These are phyloP conservation scores for Dichotomopilus funicola DNA, from an alignment of 2,329 filamentous ascomycete species.

Conservation along the genomic window DNA sequence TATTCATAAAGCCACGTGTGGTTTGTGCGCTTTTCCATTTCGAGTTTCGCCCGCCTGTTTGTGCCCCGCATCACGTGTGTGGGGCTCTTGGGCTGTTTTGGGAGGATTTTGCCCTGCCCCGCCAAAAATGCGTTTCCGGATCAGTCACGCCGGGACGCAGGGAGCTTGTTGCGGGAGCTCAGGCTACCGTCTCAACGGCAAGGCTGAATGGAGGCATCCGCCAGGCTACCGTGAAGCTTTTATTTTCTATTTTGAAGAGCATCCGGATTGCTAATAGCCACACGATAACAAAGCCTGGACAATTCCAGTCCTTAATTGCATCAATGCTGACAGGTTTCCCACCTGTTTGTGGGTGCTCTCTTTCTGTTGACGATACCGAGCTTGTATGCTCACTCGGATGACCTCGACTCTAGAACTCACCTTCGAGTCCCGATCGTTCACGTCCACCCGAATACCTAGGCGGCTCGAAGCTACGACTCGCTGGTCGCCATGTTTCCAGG, in stretches of 20 bases:
- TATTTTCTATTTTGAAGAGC: too few species aligned
- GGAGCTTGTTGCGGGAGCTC: neutral
- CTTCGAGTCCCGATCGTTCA: too few species aligned
- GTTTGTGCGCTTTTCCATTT: neutral
- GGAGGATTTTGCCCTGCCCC: neutral
- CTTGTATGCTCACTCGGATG: too few species aligned
- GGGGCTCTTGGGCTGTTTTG: neutral
- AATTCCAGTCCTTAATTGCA: too few species aligned
- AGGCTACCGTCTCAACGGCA: neutral
- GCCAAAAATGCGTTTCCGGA: neutral
- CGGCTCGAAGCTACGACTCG: neutral
- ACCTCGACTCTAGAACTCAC: too few species aligned
- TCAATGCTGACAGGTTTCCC: too few species aligned
- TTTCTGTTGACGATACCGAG: too few species aligned
- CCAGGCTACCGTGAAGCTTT: neutral
- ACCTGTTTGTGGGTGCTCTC: too few species aligned
- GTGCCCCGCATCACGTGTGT: constrained; percentile 9
- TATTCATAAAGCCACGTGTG: neutral
- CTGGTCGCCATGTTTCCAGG: constrained; percentile 6
- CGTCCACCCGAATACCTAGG: too few species aligned
- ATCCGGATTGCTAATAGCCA: too few species aligned
- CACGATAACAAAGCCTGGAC: too few species aligned
- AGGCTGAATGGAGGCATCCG: neutral
- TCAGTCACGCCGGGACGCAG: constrained; percentile 7
- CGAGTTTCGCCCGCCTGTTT: neutral